phyloP scores from a whole-genome alignment of 805 yeast species.

The Sugiyamaella smithiae region DNA sequence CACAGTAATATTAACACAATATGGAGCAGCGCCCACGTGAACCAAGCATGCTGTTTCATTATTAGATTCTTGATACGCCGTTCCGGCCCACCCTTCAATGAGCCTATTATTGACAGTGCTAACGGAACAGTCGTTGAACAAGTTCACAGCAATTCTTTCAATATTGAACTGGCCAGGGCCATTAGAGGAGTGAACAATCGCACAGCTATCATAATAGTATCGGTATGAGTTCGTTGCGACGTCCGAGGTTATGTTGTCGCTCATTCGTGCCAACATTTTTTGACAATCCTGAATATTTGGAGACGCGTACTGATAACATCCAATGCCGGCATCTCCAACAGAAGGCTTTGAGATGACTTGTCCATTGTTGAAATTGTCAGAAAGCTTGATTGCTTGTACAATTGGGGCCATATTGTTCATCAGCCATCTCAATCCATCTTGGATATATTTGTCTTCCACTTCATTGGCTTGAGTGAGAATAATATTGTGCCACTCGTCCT shows the following conservation, averaged over 20 bases:
- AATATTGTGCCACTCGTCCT: constrained; percentile 6
- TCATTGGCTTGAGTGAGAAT: constrained; percentile 7
- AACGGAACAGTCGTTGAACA: constrained; percentile 5
- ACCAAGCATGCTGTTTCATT: constrained; percentile 10
- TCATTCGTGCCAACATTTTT: constrained; percentile 1
- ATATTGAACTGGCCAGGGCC: constrained; percentile 3
- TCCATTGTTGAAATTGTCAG: neutral
- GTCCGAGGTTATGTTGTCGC: constrained; percentile 4
- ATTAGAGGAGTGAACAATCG: constrained; percentile 6
- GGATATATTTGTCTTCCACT: constrained; percentile 3
- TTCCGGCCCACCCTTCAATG: constrained; percentile 7
- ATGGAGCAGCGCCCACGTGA: constrained; percentile 12
- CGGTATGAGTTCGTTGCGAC: constrained; percentile 3
- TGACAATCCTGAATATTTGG: constrained; percentile 8
- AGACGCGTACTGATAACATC: constrained; percentile 7
- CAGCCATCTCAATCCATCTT: constrained; percentile 5
- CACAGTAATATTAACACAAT: neutral
- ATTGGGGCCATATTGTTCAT: constrained; percentile 6
- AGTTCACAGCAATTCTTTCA: constrained; percentile 5
- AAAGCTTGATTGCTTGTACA: neutral
- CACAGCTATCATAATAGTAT: constrained; percentile 13
- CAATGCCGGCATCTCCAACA: constrained; percentile 7
- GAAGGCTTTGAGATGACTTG: neutral
- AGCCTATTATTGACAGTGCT: constrained; percentile 3
- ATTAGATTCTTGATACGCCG: neutral